Percentiles rank a stretch among this genome's conserved stretches.
phyloP scores from a whole-genome alignment of 805 yeast genomes.

The Komagataella pastoris region DNA sequence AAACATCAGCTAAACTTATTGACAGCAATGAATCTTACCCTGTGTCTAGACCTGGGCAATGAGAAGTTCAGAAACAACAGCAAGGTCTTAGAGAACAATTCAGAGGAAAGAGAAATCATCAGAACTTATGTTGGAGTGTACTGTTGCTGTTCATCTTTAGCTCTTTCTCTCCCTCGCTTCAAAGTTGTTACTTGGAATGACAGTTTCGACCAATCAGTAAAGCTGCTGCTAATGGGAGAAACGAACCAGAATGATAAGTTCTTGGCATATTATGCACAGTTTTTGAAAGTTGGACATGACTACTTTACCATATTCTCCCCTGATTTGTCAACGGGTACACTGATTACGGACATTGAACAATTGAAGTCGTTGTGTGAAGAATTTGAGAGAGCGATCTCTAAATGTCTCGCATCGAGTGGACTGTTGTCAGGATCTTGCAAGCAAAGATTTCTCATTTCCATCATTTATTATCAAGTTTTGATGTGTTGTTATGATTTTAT shows the following conservation, averaged over 20 bases:
- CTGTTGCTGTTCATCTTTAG: slow-evolving; percentile 36
- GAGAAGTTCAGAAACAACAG: slow-evolving; percentile 15
- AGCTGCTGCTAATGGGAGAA: slow-evolving; percentile 20
- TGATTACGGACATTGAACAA: background rate
- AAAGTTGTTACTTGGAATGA: slow-evolving; percentile 34
- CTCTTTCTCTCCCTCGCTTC: slow-evolving; percentile 35
- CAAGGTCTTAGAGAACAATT: slow-evolving; percentile 13
- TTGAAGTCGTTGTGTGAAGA: slow-evolving; percentile 19
- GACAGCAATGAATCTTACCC: slow-evolving; percentile 27
- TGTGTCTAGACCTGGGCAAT: slow-evolving; percentile 36
- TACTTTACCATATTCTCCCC: slow-evolving; percentile 27
- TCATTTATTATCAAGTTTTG: slow-evolving; percentile 34
- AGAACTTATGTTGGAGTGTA: slow-evolving; percentile 34
- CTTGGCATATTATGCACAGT: slow-evolving; percentile 27
- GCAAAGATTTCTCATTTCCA: slow-evolving; percentile 24
- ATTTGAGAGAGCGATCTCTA: slow-evolving; percentile 27
- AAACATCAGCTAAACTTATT: slow-evolving; percentile 36
- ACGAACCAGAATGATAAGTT: slow-evolving; percentile 25
- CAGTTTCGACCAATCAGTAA: slow-evolving; percentile 25
- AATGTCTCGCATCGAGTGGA: slow-evolving; percentile 25
- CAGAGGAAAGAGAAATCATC: slow-evolving; percentile 21
- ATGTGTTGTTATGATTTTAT: slow-evolving; percentile 39
- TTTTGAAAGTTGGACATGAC: slow-evolving; percentile 37
- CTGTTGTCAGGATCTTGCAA: slow-evolving; percentile 19
- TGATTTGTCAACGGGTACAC: slow-evolving; percentile 3